phyloP scores from a whole-genome alignment of 106 monocot species.

The Dendrobium officinale region DNA sequence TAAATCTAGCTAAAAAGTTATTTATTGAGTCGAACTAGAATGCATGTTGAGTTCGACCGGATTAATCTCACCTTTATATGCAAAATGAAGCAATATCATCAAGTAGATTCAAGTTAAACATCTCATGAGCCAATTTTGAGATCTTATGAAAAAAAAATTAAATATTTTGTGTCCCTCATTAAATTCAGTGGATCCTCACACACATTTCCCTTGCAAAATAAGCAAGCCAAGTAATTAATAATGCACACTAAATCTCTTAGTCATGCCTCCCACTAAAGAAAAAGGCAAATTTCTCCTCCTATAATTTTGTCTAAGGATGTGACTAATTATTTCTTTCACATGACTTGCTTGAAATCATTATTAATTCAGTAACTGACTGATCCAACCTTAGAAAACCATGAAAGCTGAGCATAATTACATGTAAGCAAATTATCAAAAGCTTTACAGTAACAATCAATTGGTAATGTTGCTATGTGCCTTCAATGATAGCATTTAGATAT shows the following conservation, averaged over 20 bases:
- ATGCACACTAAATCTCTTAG: background rate
- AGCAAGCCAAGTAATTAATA: conserved; percentile 9
- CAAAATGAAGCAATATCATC: too few species aligned
- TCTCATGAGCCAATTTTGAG: too few species aligned
- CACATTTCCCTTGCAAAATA: conserved; percentile 9
- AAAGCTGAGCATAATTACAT: background rate
- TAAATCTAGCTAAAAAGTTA: too few species aligned
- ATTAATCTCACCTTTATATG: too few species aligned
- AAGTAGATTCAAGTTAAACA: too few species aligned
- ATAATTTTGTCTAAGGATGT: background rate
- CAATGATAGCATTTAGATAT: too few species aligned
- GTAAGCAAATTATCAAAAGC: background rate
- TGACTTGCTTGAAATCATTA: too few species aligned
- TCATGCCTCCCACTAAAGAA: background rate
- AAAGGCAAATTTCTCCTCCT: background rate
- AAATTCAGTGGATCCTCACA: background rate
- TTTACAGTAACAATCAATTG: background rate
- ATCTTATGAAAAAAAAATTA: too few species aligned
- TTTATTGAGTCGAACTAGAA: too few species aligned
- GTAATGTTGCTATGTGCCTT: too few species aligned
- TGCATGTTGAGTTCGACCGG: too few species aligned
- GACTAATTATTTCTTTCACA: background rate
- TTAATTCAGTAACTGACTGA: too few species aligned
- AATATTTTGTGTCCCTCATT: background rate
- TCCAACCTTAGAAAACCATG: background rate